phyloP scores from a whole-genome alignment of 345 rosid species.

The Ceriops decandra region DNA sequence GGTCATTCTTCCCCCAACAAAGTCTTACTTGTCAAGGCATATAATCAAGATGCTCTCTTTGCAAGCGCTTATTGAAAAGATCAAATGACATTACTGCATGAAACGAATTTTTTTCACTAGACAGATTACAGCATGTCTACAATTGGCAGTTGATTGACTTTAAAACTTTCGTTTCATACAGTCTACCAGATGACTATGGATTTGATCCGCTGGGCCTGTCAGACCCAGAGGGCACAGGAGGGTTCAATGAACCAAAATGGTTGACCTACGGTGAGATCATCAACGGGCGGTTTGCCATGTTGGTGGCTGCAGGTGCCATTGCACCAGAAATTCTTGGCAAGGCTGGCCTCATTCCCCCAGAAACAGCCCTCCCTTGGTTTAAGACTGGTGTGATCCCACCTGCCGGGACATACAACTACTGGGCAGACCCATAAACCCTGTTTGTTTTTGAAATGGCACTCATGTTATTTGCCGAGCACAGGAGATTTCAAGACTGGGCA shows the following conservation, averaged over 20 bases:
- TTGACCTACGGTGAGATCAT: slow-evolving; percentile 90
- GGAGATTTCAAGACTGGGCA: slow-evolving; percentile 86
- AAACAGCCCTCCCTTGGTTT: slow-evolving; percentile 96
- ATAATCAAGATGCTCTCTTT: not conserved
- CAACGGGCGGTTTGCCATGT: slow-evolving; percentile 82
- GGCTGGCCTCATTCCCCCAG: slow-evolving; percentile 68
- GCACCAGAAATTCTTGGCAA: slow-evolving; percentile 94
- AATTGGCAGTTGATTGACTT: not conserved
- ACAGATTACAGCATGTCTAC: too few species aligned
- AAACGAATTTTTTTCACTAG: too few species aligned
- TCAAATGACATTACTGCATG: too few species aligned
- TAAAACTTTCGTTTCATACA: slow-evolving; percentile 11
- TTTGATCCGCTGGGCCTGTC: slow-evolving; percentile 96
- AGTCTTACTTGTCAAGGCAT: not conserved
- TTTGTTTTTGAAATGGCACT: slow-evolving; percentile 90
- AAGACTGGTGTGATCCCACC: slow-evolving; percentile 93
- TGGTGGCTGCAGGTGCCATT: slow-evolving; percentile 74
- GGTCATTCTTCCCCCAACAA: slow-evolving; percentile 36
- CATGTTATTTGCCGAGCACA: slow-evolving; percentile 95
- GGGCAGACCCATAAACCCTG: slow-evolving; percentile 90
- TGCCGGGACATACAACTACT: slow-evolving; percentile 85
- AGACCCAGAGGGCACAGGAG: slow-evolving; percentile 95
- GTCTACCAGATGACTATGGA: slow-evolving; percentile 95
- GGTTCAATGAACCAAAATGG: slow-evolving; percentile 95
- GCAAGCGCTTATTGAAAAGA: too few species aligned